Conservation (phyloP, 305 asterid genomes). For the Fraxinus sp. region DNA sequence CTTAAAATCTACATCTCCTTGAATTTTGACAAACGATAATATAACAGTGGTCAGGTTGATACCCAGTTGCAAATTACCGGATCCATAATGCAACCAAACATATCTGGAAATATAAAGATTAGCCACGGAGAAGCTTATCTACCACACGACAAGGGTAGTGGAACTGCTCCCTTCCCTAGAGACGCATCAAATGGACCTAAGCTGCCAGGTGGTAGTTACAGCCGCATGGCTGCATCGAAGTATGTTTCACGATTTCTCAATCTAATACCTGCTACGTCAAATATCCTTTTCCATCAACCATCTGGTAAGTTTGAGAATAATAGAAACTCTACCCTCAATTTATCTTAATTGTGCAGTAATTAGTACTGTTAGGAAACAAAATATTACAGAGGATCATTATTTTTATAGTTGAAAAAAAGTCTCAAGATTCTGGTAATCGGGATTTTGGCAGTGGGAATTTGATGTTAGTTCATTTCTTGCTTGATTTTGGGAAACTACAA, state of each 20-base stretch:
- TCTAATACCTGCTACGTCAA: slow-evolving; percentile 72
- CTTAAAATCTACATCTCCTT: not conserved
- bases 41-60: slow-evolving; percentile 96
- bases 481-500: not conserved
- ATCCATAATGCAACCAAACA: slow-evolving; percentile 93
- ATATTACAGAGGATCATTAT: not conserved
- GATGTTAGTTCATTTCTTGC: not conserved
- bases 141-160: slow-evolving; percentile 97
- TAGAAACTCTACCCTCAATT: slow-evolving; percentile 18
- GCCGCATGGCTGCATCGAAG: slow-evolving; percentile 89
- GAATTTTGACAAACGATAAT: slow-evolving; percentile 15
- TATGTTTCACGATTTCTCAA: slow-evolving; percentile 90
- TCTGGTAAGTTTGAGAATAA: slow-evolving; percentile 56
- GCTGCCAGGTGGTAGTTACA: slow-evolving; percentile 67
- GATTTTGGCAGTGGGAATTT: not conserved
- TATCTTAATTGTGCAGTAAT: not conserved
- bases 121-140: slow-evolving; percentile 98
- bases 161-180: slow-evolving; percentile 69
- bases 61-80: slow-evolving; percentile 89
- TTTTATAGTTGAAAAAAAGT: not conserved
- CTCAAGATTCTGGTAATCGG: not conserved
- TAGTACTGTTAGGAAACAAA: not conserved
- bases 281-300: slow-evolving; percentile 54
- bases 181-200: slow-evolving; percentile 50
- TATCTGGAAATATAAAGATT: slow-evolving; percentile 89